A percentile compares a stretch with the other conserved stretches of the same genome.
Conservation (phyloP, 192 early-diverging fungal genomes). For the Coemansia sp. region DNA sequence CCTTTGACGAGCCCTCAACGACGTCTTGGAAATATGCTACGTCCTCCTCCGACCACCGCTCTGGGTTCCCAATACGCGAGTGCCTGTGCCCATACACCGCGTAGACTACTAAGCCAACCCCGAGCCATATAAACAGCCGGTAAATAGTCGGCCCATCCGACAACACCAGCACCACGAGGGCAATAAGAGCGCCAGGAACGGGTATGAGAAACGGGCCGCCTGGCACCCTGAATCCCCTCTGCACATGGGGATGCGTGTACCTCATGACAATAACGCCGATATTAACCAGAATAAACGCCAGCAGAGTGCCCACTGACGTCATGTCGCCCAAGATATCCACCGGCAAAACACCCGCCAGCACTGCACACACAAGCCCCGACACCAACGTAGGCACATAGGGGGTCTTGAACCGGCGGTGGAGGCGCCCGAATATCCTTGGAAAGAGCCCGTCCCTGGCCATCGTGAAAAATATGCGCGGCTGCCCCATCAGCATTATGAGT, state of each 20-base stretch:
- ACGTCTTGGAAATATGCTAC: constrained; percentile 40
- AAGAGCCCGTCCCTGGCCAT: constrained; percentile 89
- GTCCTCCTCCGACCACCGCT: constrained; percentile 47
- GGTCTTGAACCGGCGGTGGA: constrained; percentile 72
- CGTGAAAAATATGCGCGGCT: constrained; percentile 83
- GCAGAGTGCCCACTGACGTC: constrained; percentile 80
- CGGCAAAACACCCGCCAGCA: constrained; percentile 71
- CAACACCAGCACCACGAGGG: constrained; percentile 64
- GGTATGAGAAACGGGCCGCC: constrained; percentile 65
- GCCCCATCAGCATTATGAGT: constrained; percentile 69
- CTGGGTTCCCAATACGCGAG: constrained; percentile 63
- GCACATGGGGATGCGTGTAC: constrained; percentile 65
- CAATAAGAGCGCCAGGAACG: constrained; percentile 58
- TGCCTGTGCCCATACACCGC: constrained; percentile 61
- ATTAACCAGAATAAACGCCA: constrained; percentile 84
- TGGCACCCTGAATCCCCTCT: constrained; percentile 71
- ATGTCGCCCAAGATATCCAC: constrained; percentile 81
- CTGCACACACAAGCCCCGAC: constrained; percentile 63
- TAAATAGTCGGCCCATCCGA: constrained; percentile 65
- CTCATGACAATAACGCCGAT: constrained; percentile 73
- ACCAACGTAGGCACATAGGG: constrained; percentile 72
- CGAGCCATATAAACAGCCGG: constrained; percentile 79
- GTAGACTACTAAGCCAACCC: constrained; percentile 75
- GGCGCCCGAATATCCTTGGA: constrained; percentile 65
- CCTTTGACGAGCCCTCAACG: not conserved